Evolutionary conservation across 495 filamentous ascomycete genomes (phyloP), one percentile per base, ranked within the genome.

Genomic region (Tuber indicum): DNA sequence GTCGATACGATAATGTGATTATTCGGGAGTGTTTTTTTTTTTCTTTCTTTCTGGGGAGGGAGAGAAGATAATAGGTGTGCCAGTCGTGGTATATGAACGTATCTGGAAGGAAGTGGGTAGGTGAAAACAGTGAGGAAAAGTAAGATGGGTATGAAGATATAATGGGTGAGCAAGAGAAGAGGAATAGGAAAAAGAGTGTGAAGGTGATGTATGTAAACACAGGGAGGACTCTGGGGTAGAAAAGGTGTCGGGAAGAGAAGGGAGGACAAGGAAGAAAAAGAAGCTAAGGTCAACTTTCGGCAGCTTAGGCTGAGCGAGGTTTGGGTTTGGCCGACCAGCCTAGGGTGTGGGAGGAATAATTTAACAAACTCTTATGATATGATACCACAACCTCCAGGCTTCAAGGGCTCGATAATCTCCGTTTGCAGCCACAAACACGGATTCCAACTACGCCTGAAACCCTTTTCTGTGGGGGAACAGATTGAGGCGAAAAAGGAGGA

Each of bases 381-480:
- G 32, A 49, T 17, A 41, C 47, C 47, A 49, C n/a, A 58, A n/a
- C 52, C 14, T 62, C n/a, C 14, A 32, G 0, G n/a, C 52, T 32
- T 62, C 78, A 80, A 77, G 71, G 73, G 36, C 73, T 70, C 52
- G 58, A 69, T 46, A 76, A 79, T 79, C 74, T 79, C 78, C 78
- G 78, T 80, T 80, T 80, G 78, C 78, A 66, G 77, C 77, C 77
- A 80, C 74, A 74, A 80, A 79, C 71, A 74, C 45, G 73, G 71
- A 75, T 73, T 78, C 76, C 72, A 75, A 78, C 72, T 73, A 47
- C 49, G 52, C 71, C 71, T 71, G 77, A 77, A 72, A 79, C 77
- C 72, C 49, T 74, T 62, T 62, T 52, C 2, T 62, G 39, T 52
- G 73, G 43, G 72, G 36, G 70, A 72, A 58, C n/a, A 36, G 47